Evolutionary conservation across 257 asterid species (phyloP).

Genomic region (Fraxinus anomala): DNA sequence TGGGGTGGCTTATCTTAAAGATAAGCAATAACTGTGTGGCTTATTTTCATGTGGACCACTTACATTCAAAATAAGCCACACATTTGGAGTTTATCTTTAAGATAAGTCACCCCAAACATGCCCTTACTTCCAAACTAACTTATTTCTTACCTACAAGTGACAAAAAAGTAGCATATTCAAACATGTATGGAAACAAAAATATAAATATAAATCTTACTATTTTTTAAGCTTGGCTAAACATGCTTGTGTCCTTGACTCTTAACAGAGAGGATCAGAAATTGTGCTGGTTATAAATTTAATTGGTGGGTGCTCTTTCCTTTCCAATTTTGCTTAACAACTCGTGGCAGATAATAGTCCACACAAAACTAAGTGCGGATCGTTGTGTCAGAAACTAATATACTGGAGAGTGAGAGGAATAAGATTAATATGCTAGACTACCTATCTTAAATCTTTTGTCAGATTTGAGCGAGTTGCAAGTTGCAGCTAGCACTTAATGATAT

Average conservation of each 20-base stretch:
- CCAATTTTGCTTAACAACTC: background rate
- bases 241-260: background rate
- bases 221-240: background rate
- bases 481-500: background rate
- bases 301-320: background rate
- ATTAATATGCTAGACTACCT: background rate
- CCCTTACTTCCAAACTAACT: too few species aligned
- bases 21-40: too few species aligned
- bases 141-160: too few species aligned
- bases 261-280: background rate
- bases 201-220: too few species aligned
- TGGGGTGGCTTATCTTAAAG: too few species aligned
- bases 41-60: too few species aligned
- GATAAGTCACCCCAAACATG: too few species aligned
- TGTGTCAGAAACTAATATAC: background rate
- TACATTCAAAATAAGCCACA: too few species aligned
- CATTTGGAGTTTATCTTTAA: too few species aligned
- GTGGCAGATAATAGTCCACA: background rate
- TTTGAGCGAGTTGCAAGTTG: background rate
- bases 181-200: background rate
- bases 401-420: background rate
- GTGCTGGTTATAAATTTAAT: background rate
- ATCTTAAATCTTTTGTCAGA: background rate
- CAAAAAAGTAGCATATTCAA: too few species aligned
- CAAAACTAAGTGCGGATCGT: background rate